Percentiles rank a stretch among this genome's conserved stretches.
phyloP scores from a whole-genome alignment of 305 asterid species.

The Solanum hybrid region DNA sequence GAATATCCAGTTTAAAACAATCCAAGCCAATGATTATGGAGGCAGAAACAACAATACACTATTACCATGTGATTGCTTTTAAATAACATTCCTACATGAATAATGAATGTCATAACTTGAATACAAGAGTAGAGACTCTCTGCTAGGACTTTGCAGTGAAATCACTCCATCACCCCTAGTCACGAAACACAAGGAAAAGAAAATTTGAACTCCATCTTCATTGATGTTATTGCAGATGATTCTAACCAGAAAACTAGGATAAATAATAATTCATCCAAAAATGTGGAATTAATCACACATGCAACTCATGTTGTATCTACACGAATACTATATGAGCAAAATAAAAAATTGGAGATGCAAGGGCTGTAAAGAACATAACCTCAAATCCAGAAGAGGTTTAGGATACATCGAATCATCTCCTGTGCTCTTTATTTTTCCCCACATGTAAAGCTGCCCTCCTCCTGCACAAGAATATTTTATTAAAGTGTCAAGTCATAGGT shows the following conservation, averaged over 20 bases:
- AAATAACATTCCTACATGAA: background rate
- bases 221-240: background rate
- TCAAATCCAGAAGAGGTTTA: conserved; percentile 90
- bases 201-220: background rate
- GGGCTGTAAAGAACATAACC: conserved; percentile 35
- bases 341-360: conserved; percentile 4
- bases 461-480: conserved; percentile 33
- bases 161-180: background rate
- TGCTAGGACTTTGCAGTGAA: background rate
- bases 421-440: conserved; percentile 85
- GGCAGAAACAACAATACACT: background rate
- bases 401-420: conserved; percentile 99
- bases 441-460: conserved; percentile 98
- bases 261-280: background rate
- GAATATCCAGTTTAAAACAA: background rate
- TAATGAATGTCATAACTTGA: background rate
- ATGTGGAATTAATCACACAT: background rate
- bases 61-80: background rate
- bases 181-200: background rate
- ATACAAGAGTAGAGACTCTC: background rate
- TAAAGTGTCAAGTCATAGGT: background rate
- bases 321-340: background rate
- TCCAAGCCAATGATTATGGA: background rate
- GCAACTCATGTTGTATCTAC: background rate
- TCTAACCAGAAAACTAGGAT: background rate